Evolutionary conservation across 202 grass and related monocot species (phyloP), one percentile per base, ranked within the genome.

Genomic region (Panicum virgatum): DNA sequence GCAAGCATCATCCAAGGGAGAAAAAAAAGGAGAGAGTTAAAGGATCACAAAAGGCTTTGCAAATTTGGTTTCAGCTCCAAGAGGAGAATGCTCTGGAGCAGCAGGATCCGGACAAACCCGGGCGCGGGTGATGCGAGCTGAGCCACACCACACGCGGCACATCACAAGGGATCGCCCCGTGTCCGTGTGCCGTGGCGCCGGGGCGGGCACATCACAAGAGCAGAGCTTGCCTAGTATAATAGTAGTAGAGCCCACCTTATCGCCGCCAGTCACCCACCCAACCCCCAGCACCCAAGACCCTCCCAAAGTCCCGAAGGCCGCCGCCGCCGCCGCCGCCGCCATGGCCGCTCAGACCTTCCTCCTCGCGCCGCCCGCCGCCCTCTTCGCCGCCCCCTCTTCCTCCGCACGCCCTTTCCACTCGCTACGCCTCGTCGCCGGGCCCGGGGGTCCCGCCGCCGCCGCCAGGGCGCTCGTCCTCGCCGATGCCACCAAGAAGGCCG

Each of bases 381-480:
- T 79, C 18, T 80, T 88, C 71, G 16, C 76, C 26, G 22, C 75
- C n/a, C 73, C 88, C 78, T 86, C 90, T 89, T 78, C 92, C 94
- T 88, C 92, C 90, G 92, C 86, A 38, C 90, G 88, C 83, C 92
- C 94, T 91, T 94, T 93, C 89, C 90, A 89, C 53, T 72, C 60
- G 36, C 82, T 66, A 76, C 42, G 64, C 60, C 59, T 85, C 84
- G 44, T 68, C 60, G 63, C 72, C 15, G 36, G 71, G 29, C 37
- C 19, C 5, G 15, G 22, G 20, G 15, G 56, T 72, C n/a, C n/a
- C n/a, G 39, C 70, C 72, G 74, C 82, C 26, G 53, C 83, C 12
- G 50, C 72, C 50, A 72, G 86, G 76, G 60, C 61, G 64, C 81
- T 88, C 59, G 83, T 85, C 75, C 60, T 91, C 60, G 89, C 80